Base-by-base conservation (phyloP, 139 green algal genomes). In the Volvox reticuliferus region DNA sequence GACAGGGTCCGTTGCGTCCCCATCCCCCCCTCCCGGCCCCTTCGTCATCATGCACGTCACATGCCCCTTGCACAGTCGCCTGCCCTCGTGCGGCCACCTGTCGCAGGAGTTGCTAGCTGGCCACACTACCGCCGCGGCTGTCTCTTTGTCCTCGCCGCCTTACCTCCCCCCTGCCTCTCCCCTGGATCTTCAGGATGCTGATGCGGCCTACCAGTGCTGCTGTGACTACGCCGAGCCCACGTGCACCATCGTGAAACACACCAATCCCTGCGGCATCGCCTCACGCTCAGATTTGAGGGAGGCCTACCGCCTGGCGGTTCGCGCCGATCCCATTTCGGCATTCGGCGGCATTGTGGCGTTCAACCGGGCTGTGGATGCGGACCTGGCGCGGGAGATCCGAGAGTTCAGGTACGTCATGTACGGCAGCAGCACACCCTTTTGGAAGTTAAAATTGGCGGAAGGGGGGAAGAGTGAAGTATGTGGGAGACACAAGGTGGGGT, bases 161-260 rank as follows among this genome's bases (percentile, higher is more conserved):
- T n/a, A 55, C 26, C 80, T 73, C 32, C 0, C 36, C 22, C 33
- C 78, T 88, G 0, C 37, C 68, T 33, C 33, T 19, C 79, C 24
- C 9, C 44, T 24, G 12, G 20, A n/a, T 17, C 30, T 63, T 76
- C 61, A 95, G 92, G 98, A 99, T 88, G 97, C 97, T 0, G 98
- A 99, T 78, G 94, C 94, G 63, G 94, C 94, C 21, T 96, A 96
- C 93, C 90, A 92, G 89, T 94, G 91, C 86, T 93, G 88, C 89
- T 95, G 92, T 69, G 94, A 96, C 88, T 96, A 94, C 90, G 83
- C 84, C 26, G 95, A 96, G 81, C 96, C 97, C 19, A 97, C 95
- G 19, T 99, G 98, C 92, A 98, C 99, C 19, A 97, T 99, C 35
- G 98, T 99, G n/a, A 99, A 99, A 97, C 98, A 99, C 97, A 99